Evolutionary conservation across 257 asterid species (phyloP).

Genomic region (Salvia miltiorrhiza): DNA sequence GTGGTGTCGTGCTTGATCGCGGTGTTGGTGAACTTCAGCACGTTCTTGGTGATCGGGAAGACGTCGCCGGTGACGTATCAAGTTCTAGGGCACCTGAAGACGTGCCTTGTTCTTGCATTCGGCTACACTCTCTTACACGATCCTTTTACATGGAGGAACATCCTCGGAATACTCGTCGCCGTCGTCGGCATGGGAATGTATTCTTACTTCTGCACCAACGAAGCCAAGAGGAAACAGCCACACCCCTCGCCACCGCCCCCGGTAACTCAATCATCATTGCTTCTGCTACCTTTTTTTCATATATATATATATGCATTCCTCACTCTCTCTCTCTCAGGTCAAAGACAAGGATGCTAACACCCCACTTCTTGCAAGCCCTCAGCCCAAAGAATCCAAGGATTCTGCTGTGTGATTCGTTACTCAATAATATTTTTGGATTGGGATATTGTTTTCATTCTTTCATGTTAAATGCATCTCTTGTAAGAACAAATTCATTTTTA

Average conservation of each 20-base stretch:
- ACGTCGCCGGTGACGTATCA: slow-evolving; percentile 97
- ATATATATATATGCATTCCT: too few relatives aligned
- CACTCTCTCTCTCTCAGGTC: slow-evolving; percentile 23
- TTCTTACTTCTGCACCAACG: slow-evolving; percentile 76
- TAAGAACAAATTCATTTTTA: background rate
- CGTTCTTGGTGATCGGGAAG: slow-evolving; percentile 87
- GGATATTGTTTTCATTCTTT: slow-evolving; percentile 19
- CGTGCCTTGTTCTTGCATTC: slow-evolving; percentile 85
- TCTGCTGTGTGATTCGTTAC: slow-evolving; percentile 36
- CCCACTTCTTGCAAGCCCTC: slow-evolving; percentile 50
- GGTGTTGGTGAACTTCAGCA: slow-evolving; percentile 87
- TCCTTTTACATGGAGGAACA: slow-evolving; percentile 75
- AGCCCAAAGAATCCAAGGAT: slow-evolving; percentile 56
- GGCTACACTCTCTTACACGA: slow-evolving; percentile 86
- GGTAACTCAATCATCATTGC: slow-evolving; percentile 28
- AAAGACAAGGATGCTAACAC: slow-evolving; percentile 63
- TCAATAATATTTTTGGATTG: slow-evolving; percentile 14
- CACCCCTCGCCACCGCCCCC: slow-evolving; percentile 39
- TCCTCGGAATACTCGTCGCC: slow-evolving; percentile 71
- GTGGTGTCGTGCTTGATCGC: slow-evolving; percentile 82
- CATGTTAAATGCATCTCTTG: slow-evolving; percentile 13
- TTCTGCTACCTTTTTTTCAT: too few relatives aligned
- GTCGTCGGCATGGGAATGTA: slow-evolving; percentile 82
- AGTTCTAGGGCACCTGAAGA: slow-evolving; percentile 81
- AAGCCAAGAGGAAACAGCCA: slow-evolving; percentile 56